phyloP scores from a whole-genome alignment of 176 grass and related monocot genomes.

The Metroxylon sagu region DNA sequence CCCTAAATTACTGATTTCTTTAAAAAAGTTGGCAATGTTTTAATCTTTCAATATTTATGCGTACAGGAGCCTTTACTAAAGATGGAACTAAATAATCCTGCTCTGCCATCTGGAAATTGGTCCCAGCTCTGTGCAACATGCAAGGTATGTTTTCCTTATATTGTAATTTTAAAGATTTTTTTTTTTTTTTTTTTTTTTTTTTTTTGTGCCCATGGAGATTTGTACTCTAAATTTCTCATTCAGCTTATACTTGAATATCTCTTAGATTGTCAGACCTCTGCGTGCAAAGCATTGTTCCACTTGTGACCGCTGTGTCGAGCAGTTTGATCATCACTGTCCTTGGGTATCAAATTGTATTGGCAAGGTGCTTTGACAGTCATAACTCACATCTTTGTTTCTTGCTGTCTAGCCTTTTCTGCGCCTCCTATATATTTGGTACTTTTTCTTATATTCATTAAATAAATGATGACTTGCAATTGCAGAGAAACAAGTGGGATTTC shows the following conservation, averaged over 20 bases:
- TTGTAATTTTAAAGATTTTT: too few relatives aligned
- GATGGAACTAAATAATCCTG: constrained; percentile 79
- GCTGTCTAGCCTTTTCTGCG: too few relatives aligned
- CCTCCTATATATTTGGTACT: too few relatives aligned
- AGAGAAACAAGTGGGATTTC: constrained; percentile 99
- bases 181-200: too few relatives aligned
- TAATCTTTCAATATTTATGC: constrained; percentile 20
- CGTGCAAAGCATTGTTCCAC: constrained; percentile 95
- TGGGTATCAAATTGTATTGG: constrained; percentile 99
- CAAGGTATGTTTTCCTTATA: constrained; percentile 51
- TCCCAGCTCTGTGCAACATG: constrained; percentile 96
- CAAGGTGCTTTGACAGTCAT: constrained; percentile 39
- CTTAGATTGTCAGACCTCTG: constrained; percentile 88
- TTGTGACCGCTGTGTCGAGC: constrained; percentile 98
- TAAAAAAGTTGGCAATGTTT: neutral
- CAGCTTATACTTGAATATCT: constrained; percentile 21
- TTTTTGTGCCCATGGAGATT: too few relatives aligned
- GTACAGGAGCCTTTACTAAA: constrained; percentile 90
- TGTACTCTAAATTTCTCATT: too few relatives aligned
- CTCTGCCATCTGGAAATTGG: constrained; percentile 88
- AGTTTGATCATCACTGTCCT: constrained; percentile 99
- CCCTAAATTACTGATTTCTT: too few relatives aligned
- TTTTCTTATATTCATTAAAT: constrained; percentile 14
- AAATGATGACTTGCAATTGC: constrained; percentile 46
- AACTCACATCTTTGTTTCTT: neutral